Percentiles rank a stretch among this genome's conserved stretches.
These are phyloP conservation scores for Pleurotus citrinopileatus DNA, from an alignment of 768 basidiomycete genomes.

Conservation along the genomic window DNA sequence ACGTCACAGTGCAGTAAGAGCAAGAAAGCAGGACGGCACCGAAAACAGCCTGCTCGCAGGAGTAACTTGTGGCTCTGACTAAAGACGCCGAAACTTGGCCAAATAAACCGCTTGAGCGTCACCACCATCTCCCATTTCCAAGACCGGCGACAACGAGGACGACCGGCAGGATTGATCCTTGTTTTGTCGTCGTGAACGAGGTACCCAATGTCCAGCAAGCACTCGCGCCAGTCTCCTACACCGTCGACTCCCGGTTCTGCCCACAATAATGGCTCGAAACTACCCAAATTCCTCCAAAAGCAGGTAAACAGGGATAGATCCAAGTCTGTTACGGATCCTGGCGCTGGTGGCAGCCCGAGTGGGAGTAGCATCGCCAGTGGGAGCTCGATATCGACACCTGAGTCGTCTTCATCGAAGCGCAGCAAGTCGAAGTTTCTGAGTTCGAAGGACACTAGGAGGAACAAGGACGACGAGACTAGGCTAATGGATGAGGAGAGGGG, in stretches of 20 bases:
- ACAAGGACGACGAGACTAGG: slow-evolving; percentile 22
- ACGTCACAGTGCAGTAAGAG: too few relatives aligned
- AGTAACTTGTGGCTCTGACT: neutral
- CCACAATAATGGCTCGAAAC: slow-evolving; percentile 47
- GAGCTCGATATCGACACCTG: slow-evolving; percentile 25
- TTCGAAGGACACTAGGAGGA: slow-evolving; percentile 28
- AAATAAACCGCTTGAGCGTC: neutral
- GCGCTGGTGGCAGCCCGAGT: slow-evolving; percentile 37
- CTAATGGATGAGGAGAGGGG: neutral
- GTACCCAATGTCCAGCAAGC: slow-evolving; percentile 41
- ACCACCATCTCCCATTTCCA: slow-evolving; percentile 1
- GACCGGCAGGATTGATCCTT: neutral
- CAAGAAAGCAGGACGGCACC: neutral
- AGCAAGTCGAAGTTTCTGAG: slow-evolving; percentile 33
- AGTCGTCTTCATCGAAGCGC: slow-evolving; percentile 25
- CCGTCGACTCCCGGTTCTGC: slow-evolving; percentile 39
- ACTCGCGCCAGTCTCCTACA: slow-evolving; percentile 38
- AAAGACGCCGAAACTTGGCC: slow-evolving; percentile 4
- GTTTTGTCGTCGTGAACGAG: neutral
- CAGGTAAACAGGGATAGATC: slow-evolving; percentile 53
- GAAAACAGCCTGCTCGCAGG: neutral
- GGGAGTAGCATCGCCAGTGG: slow-evolving; percentile 34
- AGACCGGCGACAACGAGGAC: neutral
- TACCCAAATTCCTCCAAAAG: slow-evolving; percentile 70
- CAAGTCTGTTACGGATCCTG: slow-evolving; percentile 42